Base-by-base conservation (phyloP, 106 monocot genomes). In the Iris macrosiphon region DNA sequence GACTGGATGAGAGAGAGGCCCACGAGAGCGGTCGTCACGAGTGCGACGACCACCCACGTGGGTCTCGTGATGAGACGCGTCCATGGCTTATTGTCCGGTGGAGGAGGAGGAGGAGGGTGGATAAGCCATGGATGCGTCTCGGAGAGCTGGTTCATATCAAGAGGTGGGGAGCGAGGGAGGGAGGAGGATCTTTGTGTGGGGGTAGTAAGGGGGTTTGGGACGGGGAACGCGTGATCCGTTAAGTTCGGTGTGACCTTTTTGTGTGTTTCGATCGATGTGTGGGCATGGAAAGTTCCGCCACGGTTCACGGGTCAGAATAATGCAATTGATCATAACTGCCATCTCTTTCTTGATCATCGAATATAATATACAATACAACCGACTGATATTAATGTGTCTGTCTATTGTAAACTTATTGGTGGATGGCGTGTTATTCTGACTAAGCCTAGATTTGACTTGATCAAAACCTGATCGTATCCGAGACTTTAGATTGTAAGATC, bases 151-250 rank as follows among this genome's bases (percentile, higher is more conserved):
- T n/a, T n/a, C n/a, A n/a, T n/a, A n/a, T 50, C 75, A 75, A 69
- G 28, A 6, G n/a, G 2, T 1, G 2, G 12, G 22, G n/a, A 40
- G 30, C 2, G 16, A 28, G 40, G 25, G 1, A 12, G 23, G 12
- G 30, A 12, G 7, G 18, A 1, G 0, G 23, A 11, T 47, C 31
- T 30, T 4, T 22, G 42, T 35, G 31, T 31, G 65, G 13, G 45
- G 33, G 1, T 47, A 8, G 56, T n/a, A 45, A 46, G 30, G 20
- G 46, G 51, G 29, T 4, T 4, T 7, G 4, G 2, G 58, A 29
- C 46, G 60, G 39, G 43, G 60, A 60, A 49, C 25, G 47, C 63
- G 72, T 72, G 72, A 72, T 48, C 72, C 72, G 72, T 51, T 64
- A 23, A 52, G 46, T 63, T 55, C 43, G 70, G 61, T 28, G 60